Percentiles rank a stretch among this genome's conserved stretches.
These are phyloP conservation scores for Heritiera fomes DNA, from an alignment of 345 rosid genomes.

Conservation along the genomic window DNA sequence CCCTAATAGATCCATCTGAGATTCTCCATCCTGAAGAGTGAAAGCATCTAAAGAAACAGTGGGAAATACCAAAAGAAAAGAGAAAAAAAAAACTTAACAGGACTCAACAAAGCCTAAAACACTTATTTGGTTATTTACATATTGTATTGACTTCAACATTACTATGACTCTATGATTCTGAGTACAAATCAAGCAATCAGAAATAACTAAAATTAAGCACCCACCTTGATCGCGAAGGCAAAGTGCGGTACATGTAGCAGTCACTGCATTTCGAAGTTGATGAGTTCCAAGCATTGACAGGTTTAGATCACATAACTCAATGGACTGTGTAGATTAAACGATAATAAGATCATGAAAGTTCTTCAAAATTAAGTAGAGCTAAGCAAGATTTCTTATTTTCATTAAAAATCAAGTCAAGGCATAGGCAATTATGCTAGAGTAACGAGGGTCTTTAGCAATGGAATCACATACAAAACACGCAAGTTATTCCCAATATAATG, in stretches of 20 bases:
- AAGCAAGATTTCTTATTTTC: background rate
- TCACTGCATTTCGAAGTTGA: slow-evolving; percentile 86
- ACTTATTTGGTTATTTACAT: background rate
- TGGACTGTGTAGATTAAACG: slow-evolving; percentile 43
- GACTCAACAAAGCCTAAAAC: slow-evolving; percentile 7
- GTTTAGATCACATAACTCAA: slow-evolving; percentile 58
- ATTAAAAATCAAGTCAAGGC: background rate
- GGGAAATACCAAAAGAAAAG: background rate
- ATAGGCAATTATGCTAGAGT: background rate
- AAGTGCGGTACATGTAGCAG: slow-evolving; percentile 71
- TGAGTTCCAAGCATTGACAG: slow-evolving; percentile 79
- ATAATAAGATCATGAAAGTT: background rate
- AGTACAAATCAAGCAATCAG: background rate
- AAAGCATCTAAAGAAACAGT: slow-evolving; percentile 18
- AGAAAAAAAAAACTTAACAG: background rate
- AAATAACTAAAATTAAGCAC: slow-evolving; percentile 9
- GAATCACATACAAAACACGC: background rate
- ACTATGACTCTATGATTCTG: background rate
- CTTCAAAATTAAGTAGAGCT: slow-evolving; percentile 4
- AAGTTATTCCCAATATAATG: background rate
- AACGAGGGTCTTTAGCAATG: background rate
- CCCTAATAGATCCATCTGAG: slow-evolving; percentile 63
- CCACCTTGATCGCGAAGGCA: slow-evolving; percentile 74
- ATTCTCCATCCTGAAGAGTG: slow-evolving; percentile 61
- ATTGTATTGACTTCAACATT: background rate